Conservation (phyloP, 768 basidiomycete genomes). For the Suillus weaverae region DNA sequence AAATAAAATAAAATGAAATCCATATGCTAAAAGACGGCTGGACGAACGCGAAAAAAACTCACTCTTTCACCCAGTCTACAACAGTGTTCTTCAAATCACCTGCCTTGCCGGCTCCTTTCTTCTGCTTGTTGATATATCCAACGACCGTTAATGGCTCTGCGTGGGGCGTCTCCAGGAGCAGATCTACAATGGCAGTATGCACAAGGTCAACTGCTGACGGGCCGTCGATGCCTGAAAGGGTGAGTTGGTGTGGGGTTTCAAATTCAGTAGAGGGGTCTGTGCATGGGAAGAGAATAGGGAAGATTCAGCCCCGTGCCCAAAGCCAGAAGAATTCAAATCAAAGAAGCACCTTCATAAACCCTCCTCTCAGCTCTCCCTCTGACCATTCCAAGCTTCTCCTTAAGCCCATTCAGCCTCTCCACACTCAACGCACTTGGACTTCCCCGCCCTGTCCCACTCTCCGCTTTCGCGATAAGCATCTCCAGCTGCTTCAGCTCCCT, state of each 20-base stretch:
- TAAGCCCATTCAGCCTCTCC: constrained; percentile 3
- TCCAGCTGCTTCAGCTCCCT: constrained; percentile 4
- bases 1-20: background rate
- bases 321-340: background rate
- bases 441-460: background rate
- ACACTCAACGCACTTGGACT: constrained; percentile 4
- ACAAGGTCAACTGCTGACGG: background rate
- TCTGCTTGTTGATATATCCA: constrained; percentile 16
- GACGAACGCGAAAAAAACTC: background rate
- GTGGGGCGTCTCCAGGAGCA: background rate
- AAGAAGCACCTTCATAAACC: constrained; percentile 1
- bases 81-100: constrained; percentile 12
- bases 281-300: background rate
- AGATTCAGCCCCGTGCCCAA: background rate
- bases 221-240: constrained; percentile 5
- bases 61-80: constrained; percentile 18
- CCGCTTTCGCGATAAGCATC: background rate
- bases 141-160: background rate
- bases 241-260: background rate
- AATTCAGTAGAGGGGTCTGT: background rate
- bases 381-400: background rate
- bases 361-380: background rate
- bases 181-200: background rate
- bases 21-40: background rate
- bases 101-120: constrained; percentile 3